Evolutionary conservation across 208 protist species (phyloP).

Genomic region (Trypanosoma congolense): DNA sequence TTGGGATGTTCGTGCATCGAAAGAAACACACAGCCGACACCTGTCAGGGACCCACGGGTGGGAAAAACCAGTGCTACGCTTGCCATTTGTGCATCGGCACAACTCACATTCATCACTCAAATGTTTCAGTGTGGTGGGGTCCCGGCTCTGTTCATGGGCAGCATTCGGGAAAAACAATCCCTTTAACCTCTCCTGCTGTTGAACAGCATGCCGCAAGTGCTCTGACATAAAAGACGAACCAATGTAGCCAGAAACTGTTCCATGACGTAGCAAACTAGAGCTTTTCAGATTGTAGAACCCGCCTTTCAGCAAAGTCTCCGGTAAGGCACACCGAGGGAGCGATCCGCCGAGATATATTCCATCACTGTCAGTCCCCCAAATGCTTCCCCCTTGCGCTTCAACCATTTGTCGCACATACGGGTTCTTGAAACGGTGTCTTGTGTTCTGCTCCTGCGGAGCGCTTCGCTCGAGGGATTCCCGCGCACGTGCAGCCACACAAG

Average conservation of each 20-base stretch:
- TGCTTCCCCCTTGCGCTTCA: not conserved
- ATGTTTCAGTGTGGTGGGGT: not conserved
- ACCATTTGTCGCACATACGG: constrained; percentile 29
- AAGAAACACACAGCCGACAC: constrained; percentile 15
- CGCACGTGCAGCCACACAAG: constrained; percentile 29
- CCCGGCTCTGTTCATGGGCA: not conserved
- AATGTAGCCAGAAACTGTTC: constrained; percentile 19
- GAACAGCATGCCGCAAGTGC: constrained; percentile 15
- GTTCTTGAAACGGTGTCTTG: constrained; percentile 24
- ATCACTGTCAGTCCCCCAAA: not conserved
- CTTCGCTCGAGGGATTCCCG: not conserved
- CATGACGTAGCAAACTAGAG: constrained; percentile 9
- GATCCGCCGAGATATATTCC: not conserved
- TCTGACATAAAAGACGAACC: constrained; percentile 13
- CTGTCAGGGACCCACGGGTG: constrained; percentile 13
- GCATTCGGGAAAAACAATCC: constrained; percentile 23
- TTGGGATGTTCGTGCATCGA: constrained; percentile 14
- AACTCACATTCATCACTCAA: not conserved
- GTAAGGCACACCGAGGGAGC: constrained; percentile 16
- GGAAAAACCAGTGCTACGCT: not conserved
- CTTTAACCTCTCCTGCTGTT: constrained; percentile 18
- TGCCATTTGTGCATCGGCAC: no score
- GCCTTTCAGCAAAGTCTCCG: constrained; percentile 16
- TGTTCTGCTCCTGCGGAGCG: not conserved
- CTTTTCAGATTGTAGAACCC: constrained; percentile 20